Evolutionary conservation across 345 rosid genomes (phyloP), one percentile per base, ranked within the genome.

Genomic region (Kernera saxatilis): DNA sequence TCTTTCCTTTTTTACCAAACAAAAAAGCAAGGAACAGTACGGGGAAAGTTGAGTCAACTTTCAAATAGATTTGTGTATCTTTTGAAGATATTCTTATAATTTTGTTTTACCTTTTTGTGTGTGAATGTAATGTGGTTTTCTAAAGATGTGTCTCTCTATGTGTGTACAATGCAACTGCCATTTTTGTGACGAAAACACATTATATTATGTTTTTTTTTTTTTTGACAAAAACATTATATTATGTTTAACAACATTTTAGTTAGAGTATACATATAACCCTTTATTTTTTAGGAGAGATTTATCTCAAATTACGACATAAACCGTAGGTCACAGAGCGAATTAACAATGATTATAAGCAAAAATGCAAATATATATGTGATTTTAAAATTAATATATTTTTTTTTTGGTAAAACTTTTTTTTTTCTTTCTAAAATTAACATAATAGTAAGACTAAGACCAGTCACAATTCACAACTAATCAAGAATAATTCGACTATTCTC

Each of bases 31-130:
- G 61, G 14, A 67, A 17, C 39, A 26, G 25, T 50, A 23, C 25
- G 39, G 26, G 0, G 4, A 52, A 37, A 11, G 5, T 26, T 0
- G 18, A 18, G 50, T 55, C 32, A 68, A 55, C 64, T n/a, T 43
- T 55, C 33, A 43, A 12, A 68, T 54, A 54, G 39, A 53, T 53
- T 54, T 67, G 15, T 55, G 63, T 40, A 40, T 53, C 40, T 40
- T 67, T 67, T 27, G 40, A 40, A 40, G 61, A 39, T 35, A 54
- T 25, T 18, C 15, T 50, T 25, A 23, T 26, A 11, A 18, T 8
- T 8, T 15, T 53, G 32, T 17, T 55, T 10, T 53, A 9, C 25
- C 53, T 29, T 29, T 9, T 41, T 10, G 19, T 5, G 4, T 18
- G 36, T 3, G 39, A 18, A 36, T 40, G 51, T 52, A 39, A 25